Evolutionary conservation across 2,329 filamentous ascomycete genomes (phyloP).

Genomic region (Beauveria sp.): DNA sequence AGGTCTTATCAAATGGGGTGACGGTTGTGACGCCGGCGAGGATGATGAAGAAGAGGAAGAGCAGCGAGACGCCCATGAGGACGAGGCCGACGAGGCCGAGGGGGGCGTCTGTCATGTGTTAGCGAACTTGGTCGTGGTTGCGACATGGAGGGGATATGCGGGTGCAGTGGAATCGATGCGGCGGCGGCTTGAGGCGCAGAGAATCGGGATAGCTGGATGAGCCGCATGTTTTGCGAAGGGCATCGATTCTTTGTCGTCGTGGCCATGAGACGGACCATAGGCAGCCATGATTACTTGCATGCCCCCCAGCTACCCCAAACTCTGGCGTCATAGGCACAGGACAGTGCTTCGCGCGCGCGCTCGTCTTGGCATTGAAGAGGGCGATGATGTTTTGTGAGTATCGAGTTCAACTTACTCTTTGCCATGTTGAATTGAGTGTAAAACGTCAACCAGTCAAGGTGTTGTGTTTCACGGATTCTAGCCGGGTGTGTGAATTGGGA

Average conservation of each 20-base stretch:
- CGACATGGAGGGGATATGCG: too few species aligned
- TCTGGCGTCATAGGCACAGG: not conserved
- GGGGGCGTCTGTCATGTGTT: constrained; percentile 26
- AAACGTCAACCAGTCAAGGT: not conserved
- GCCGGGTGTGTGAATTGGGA: not conserved
- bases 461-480: constrained; percentile 4
- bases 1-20: constrained; percentile 63
- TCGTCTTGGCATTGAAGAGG: not conserved
- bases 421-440: not conserved
- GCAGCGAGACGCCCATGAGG: constrained; percentile 42
- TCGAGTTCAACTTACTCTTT: constrained; percentile 9
- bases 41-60: constrained; percentile 53
- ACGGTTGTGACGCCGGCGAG: constrained; percentile 43
- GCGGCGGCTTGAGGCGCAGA: not conserved
- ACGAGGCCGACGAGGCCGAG: constrained; percentile 37
- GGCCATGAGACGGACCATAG: not conserved
- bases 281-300: not conserved
- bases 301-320: not conserved
- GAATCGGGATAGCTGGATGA: not conserved
- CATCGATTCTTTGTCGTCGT: not conserved
- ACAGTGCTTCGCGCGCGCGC: not conserved
- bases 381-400: not conserved
- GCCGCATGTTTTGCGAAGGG: not conserved
- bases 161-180: not conserved
- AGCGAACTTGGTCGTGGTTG: not conserved